Percentiles rank a stretch among this genome's conserved stretches.
Evolutionary conservation across 1,284 basidiomycete species (phyloP).

Genomic region (Xerocomus nothofagi): DNA sequence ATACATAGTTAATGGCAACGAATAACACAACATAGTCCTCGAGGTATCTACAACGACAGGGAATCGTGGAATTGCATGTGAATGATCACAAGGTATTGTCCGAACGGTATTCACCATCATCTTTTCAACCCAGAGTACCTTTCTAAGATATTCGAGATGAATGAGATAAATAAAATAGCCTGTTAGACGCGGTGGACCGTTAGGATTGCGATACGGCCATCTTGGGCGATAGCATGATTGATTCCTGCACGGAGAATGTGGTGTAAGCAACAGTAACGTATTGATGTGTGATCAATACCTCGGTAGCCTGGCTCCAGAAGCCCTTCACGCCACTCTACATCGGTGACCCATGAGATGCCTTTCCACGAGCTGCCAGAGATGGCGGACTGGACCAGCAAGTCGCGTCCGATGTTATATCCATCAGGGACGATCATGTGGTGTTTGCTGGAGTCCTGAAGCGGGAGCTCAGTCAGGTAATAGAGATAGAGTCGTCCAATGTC

Average conservation of each 20-base stretch:
- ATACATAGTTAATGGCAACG: conserved; percentile 7
- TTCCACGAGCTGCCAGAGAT: conserved; percentile 57
- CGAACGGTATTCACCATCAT: conserved; percentile 18
- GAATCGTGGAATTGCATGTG: conserved; percentile 3
- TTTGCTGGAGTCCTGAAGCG: conserved; percentile 54
- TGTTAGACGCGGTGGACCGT: conserved; percentile 53
- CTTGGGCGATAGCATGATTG: conserved; percentile 77
- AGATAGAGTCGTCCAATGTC: neutral
- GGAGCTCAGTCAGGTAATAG: neutral
- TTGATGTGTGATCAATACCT: conserved; percentile 41
- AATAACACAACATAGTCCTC: neutral
- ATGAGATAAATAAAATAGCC: neutral
- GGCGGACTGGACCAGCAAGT: conserved; percentile 70
- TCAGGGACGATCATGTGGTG: conserved; percentile 71
- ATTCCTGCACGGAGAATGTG: conserved; percentile 48
- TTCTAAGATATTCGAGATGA: neutral
- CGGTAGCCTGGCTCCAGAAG: conserved; percentile 63
- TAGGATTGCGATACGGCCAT: conserved; percentile 74
- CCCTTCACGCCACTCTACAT: conserved; percentile 69
- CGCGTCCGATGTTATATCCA: conserved; percentile 77
- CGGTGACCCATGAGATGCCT: conserved; percentile 67
- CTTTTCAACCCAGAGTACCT: neutral
- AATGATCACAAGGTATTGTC: conserved; percentile 4
- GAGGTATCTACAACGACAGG: conserved; percentile 15
- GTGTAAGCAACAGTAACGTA: neutral